Conservation (phyloP, 2,329 filamentous ascomycete genomes). For the Ceratocystis huliohia region DNA sequence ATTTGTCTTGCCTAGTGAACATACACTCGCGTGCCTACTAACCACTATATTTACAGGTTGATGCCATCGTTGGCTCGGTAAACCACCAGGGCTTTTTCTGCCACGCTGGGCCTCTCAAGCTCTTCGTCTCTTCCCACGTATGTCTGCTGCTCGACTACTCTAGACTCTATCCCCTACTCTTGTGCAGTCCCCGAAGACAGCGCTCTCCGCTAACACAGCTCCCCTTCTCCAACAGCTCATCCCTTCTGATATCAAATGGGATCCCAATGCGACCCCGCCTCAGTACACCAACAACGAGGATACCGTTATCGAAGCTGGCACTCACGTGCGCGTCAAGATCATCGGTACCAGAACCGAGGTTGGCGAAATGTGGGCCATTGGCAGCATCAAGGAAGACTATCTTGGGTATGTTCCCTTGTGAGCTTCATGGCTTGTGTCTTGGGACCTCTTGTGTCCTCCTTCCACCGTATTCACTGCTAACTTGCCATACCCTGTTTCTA, state of each 20-base stretch:
- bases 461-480: background rate
- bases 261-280: conserved; percentile 89
- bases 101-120: conserved; percentile 61
- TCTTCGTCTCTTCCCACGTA: conserved; percentile 77
- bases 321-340: conserved; percentile 85
- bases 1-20: background rate
- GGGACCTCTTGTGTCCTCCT: background rate
- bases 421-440: background rate
- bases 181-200: background rate
- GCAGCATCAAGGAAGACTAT: conserved; percentile 83
- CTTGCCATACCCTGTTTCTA: background rate
- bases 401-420: conserved; percentile 39
- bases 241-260: conserved; percentile 81
- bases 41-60: conserved; percentile 47
- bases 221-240: conserved; percentile 52
- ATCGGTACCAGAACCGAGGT: conserved; percentile 90
- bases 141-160: conserved; percentile 25
- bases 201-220: conserved; percentile 25
- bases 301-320: conserved; percentile 83
- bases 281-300: conserved; percentile 94
- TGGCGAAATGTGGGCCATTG: conserved; percentile 90
- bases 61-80: conserved; percentile 83
- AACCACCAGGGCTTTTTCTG: conserved; percentile 88
- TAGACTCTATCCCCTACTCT: background rate
- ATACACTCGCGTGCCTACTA: conserved; percentile 3